Base-by-base conservation (phyloP, 208 protist species). In the Wallacemonas sp. region DNA sequence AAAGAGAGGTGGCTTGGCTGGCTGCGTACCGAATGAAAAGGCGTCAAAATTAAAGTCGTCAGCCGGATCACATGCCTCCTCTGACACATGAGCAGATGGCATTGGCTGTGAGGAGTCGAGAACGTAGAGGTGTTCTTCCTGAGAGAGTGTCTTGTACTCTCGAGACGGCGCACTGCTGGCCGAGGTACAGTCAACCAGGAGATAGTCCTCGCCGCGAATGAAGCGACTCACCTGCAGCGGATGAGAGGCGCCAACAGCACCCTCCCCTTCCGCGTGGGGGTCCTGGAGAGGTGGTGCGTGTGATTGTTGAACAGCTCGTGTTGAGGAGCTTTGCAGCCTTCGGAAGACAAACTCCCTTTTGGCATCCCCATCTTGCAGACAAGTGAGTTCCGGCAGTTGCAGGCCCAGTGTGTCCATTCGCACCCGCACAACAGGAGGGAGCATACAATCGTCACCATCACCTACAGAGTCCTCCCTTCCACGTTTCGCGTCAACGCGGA, bases 41-140 rank as follows among this genome's bases (percentile, higher is more conserved):
- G 66, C 58, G 27, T 75, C 77, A 70, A 82, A 82, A 17, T 56
- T 62, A 67, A 82, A 82, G 26, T 78, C 77, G 67, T 82, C 76
- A 2, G 58, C 65, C n/a, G 66, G 26, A 1, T 38, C 47, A 33
- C 41, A 15, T 44, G 34, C 46, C 19, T 33, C 55, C 9, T 41
- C 14, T 41, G 36, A 41, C 14, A 14, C 6, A 14, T 14, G 9
- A 14, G 36, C 36, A 6, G 6, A 6, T 41, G 36, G 36, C 36
- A 14, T 6, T 14, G 14, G 9, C 36, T n/a, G n/a, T 42, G 38
- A 11, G 38, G 38, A n/a, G 38, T 49, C 41, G 14, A 62, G 38
- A 4, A 47, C 38, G 51, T 58, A 58, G 28, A 58, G 28, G 5
- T 58, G 51, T 41, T 41, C 9, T 14, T 41, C 9, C 36, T 41